These are phyloP conservation scores for Babesia ovata DNA, from an alignment of 169 alveolate species.

Conservation along the genomic window DNA sequence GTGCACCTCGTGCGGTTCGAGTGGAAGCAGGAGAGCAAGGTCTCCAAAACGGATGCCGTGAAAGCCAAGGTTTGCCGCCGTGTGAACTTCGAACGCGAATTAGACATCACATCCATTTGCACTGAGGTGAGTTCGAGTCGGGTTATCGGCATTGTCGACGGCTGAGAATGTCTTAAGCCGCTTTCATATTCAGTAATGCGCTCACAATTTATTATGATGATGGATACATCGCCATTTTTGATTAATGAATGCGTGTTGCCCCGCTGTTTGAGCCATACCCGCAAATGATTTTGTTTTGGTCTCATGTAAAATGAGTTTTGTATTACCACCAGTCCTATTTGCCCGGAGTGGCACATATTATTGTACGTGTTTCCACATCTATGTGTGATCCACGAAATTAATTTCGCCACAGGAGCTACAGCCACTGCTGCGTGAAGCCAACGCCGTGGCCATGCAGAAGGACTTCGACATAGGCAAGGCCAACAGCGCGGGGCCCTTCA, in stretches of 20 bases:
- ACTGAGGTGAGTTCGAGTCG: constrained; percentile 81
- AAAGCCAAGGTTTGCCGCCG: constrained; percentile 94
- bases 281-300: too few relatives aligned
- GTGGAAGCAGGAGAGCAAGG: constrained; percentile 88
- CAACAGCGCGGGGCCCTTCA: constrained; percentile 2
- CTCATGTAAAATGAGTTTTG: too few relatives aligned
- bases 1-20: constrained; percentile 95
- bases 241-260: too few relatives aligned
- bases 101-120: constrained; percentile 91
- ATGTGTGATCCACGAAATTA: constrained; percentile 5
- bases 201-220: too few relatives aligned
- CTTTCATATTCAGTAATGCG: too few relatives aligned
- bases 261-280: too few relatives aligned
- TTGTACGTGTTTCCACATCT: background rate
- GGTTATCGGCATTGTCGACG: background rate
- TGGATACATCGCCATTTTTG: too few relatives aligned
- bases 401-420: constrained; percentile 16
- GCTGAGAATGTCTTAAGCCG: too few relatives aligned
- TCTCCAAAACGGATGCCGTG: constrained; percentile 86
- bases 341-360: background rate
- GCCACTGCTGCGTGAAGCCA: constrained; percentile 19
- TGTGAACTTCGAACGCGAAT: constrained; percentile 89
- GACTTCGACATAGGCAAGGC: constrained; percentile 3
- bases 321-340: too few relatives aligned
- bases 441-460: constrained; percentile 30